Evolutionary conservation across 495 filamentous ascomycete species (phyloP).

Genomic region (Lasiosphaeria ovina): DNA sequence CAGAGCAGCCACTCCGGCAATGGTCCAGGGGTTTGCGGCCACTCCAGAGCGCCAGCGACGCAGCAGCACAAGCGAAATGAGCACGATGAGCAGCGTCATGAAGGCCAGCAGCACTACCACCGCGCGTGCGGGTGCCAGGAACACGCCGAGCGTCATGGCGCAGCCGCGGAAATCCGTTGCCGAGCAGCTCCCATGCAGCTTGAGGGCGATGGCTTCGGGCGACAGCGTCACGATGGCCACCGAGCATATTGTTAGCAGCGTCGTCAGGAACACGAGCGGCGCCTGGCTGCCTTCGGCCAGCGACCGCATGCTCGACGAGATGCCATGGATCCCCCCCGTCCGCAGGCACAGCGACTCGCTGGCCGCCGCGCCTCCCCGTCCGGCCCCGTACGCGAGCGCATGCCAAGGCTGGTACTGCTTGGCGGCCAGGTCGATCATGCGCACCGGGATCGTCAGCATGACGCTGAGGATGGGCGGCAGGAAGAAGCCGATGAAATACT

Average conservation of each 20-base stretch:
- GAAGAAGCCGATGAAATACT: conserved; percentile 40
- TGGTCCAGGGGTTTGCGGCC: conserved; percentile 41
- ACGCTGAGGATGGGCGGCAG: conserved; percentile 33
- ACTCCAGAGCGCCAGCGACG: conserved; percentile 35
- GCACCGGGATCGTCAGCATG: conserved; percentile 33
- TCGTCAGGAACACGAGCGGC: conserved; percentile 27
- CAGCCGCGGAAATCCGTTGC: conserved; percentile 27
- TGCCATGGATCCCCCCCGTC: conserved; percentile 26
- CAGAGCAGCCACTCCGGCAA: conserved; percentile 37
- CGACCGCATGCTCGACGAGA: conserved; percentile 24
- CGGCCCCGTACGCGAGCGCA: conserved; percentile 25
- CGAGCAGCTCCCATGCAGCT: conserved; percentile 31
- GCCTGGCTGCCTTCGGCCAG: conserved; percentile 25
- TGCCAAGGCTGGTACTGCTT: conserved; percentile 40
- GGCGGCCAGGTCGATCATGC: conserved; percentile 36
- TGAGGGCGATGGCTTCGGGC: conserved; percentile 33
- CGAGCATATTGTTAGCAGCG: conserved; percentile 27
- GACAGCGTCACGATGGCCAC: conserved; percentile 33
- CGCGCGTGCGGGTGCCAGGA: conserved; percentile 27
- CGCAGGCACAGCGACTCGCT: conserved; percentile 31
- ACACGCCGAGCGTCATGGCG: conserved; percentile 36
- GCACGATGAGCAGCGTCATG: conserved; percentile 28
- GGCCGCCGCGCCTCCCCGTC: conserved; percentile 20
- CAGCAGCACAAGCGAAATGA: conserved; percentile 27
- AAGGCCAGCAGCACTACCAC: conserved; percentile 23